These are phyloP conservation scores for Aureobasidium sp. DNA, from an alignment of 2,329 filamentous ascomycete genomes.

Conservation along the genomic window DNA sequence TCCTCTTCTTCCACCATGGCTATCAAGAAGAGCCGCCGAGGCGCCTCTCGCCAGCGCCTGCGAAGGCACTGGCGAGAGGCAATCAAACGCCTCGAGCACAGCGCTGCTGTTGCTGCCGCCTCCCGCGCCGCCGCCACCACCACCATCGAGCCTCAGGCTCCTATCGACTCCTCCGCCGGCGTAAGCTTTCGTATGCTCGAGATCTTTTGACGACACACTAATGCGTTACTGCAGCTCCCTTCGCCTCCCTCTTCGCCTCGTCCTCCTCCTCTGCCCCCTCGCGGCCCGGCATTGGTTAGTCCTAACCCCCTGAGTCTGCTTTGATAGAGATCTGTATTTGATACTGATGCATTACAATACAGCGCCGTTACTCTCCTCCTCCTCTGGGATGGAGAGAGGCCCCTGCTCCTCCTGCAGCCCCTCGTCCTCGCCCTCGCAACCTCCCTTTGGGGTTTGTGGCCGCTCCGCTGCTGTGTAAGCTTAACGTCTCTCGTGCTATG, in stretches of 20 bases:
- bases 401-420: background rate
- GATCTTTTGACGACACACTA: background rate
- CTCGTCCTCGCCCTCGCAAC: background rate
- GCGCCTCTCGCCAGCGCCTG: background rate
- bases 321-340: background rate
- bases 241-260: background rate
- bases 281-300: background rate
- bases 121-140: background rate
- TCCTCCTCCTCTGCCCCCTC: background rate
- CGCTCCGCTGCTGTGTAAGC: background rate
- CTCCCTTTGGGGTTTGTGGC: background rate
- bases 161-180: background rate
- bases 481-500: background rate
- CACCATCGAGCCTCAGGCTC: background rate
- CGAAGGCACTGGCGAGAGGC: background rate
- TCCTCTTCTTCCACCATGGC: background rate
- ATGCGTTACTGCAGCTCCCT: background rate
- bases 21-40: background rate
- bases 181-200: background rate
- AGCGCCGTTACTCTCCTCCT: background rate
- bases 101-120: background rate
- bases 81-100: background rate
- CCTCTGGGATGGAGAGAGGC: background rate
- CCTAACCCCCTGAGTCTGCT: background rate
- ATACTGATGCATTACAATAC: background rate